Evolutionary conservation across 129 eudicot genomes (phyloP).

Genomic region (Centaurea solstitialis): DNA sequence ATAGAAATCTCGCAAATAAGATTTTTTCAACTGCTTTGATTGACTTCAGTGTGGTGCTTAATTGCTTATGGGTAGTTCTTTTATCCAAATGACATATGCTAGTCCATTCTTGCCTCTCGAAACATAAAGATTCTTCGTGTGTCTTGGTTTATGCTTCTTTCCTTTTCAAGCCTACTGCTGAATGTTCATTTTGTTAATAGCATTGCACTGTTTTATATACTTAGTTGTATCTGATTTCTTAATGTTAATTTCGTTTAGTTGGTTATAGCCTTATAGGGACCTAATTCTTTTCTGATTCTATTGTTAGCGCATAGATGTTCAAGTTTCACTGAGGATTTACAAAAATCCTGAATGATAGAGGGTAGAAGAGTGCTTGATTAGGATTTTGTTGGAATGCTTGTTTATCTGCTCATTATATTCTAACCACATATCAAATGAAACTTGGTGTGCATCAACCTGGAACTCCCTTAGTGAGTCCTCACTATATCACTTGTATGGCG

Average conservation of each 20-base stretch:
- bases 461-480: neutral
- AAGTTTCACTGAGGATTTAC: neutral
- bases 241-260: too few relatives aligned
- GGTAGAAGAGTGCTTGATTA: neutral
- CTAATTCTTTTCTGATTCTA: too few relatives aligned
- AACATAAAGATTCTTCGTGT: neutral
- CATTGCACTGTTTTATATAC: neutral
- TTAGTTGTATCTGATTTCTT: too few relatives aligned
- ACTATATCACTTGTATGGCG: neutral
- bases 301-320: neutral
- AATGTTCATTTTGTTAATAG: neutral
- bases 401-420: neutral
- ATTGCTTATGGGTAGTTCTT: neutral
- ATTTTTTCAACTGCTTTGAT: neutral
- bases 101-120: neutral
- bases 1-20: neutral
- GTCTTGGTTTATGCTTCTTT: neutral
- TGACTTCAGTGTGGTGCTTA: neutral
- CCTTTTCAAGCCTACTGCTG: neutral
- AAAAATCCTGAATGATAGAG: neutral
- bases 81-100: neutral
- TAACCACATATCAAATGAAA: neutral
- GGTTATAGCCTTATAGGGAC: neutral
- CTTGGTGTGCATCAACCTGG: neutral
- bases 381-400: neutral